Percentiles rank a stretch among this genome's conserved stretches.
Conservation (phyloP, 345 rosid species). For the Arabidopsis arenosa region DNA sequence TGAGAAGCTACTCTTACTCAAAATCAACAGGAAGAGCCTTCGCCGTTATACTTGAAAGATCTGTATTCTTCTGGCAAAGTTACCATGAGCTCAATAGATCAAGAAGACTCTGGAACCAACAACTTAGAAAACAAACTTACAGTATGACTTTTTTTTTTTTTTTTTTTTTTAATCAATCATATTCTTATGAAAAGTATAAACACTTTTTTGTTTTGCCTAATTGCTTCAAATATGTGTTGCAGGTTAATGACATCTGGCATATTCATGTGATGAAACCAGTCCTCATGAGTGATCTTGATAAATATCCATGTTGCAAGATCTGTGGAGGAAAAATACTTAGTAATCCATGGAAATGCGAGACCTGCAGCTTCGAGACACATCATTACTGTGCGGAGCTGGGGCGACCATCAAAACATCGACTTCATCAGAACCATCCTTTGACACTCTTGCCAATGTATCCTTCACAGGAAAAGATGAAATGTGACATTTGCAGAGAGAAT, state of each 20-base stretch:
- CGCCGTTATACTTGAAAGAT: conserved; percentile 29
- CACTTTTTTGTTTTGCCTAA: too few species aligned
- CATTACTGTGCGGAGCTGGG: conserved; percentile 7
- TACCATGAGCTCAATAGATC: not conserved
- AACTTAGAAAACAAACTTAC: not conserved
- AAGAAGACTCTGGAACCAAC: not conserved
- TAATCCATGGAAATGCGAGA: conserved; percentile 22
- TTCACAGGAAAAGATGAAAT: not conserved
- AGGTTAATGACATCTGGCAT: not conserved
- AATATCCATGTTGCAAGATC: not conserved
- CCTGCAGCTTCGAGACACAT: conserved; percentile 4
- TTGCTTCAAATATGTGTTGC: not conserved
- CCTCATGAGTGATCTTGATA: not conserved
- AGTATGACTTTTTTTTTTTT: too few species aligned
- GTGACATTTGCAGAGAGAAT: conserved; percentile 18
- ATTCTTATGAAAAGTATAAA: too few species aligned
- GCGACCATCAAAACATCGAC: conserved; percentile 10
- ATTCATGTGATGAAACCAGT: not conserved
- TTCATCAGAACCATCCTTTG: not conserved
- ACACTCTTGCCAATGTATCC: conserved; percentile 12
- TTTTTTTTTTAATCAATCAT: too few species aligned
- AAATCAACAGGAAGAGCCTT: not conserved
- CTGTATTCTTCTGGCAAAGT: conserved; percentile 24
- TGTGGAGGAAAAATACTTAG: not conserved
- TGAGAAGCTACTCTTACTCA: too few species aligned